Evolutionary conservation across 2,329 filamentous ascomycete species (phyloP), one percentile per base, ranked within the genome.

Genomic region (Cladosporium austrohemisphaericum): DNA sequence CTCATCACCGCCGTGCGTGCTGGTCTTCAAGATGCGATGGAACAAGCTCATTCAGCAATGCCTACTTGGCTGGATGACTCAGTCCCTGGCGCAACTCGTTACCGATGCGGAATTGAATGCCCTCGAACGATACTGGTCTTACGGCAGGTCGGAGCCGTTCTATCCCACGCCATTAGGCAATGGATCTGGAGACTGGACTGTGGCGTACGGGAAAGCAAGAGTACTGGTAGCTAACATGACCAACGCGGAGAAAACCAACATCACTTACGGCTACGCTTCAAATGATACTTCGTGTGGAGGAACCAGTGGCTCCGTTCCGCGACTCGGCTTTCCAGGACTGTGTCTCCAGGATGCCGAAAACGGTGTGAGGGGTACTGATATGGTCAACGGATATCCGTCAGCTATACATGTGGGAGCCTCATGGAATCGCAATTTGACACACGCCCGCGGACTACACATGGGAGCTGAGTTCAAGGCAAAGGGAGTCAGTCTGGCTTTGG

Each of bases 291-390:
- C 52, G 22, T 69, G 67, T 35, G 62, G 64, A 6, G 69, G 68
- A 4, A 67, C 65, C 48, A 65, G 67, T 16, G 60, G 61, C 22
- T 60, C 62, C 18, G 66, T 72, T n/a, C 51, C 60, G 10, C 59
- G 68, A 5, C 57, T 72, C 9, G 65, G 65, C 23, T 71, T 69
- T 55, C 63, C 56, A 7, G 68, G 68, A 11, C 56, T 72, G 3
- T 72, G 70, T 46, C 56, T 72, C 3, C 63, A 68, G 16, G 70
- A 72, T 52, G 69, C 65, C 6, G 62, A 65, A 25, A 59, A 65
- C 35, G 59, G 65, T 36, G 57, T 71, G 43, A 58, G 64, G 13
- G 62, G 60, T 52, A 45, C 58, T 49, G 56, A 60, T 11, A 45
- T 49, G 31, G 61, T 64, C 9, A 69, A 61, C 44, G 67, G 65